A percentile compares a stretch with the other conserved stretches of the same genome.
These are phyloP conservation scores for Diaporthe australafricana DNA, from an alignment of 2,329 filamentous ascomycete genomes.

Conservation along the genomic window DNA sequence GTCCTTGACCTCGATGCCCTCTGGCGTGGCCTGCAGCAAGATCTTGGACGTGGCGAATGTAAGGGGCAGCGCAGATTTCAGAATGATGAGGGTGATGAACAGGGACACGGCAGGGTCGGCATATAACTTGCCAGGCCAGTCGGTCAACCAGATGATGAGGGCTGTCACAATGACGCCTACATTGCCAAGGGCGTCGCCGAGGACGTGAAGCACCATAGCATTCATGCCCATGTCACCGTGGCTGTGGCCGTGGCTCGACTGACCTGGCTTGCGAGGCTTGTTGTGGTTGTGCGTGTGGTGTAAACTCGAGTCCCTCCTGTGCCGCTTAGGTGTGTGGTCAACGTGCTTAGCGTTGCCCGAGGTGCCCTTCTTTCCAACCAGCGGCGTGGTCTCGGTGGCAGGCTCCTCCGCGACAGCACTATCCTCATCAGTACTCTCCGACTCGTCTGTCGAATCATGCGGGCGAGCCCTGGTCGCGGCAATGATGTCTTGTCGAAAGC, in stretches of 20 bases:
- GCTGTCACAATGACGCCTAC: constrained; percentile 87
- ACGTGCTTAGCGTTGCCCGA: constrained; percentile 43
- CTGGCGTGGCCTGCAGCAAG: constrained; percentile 91
- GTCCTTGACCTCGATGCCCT: constrained; percentile 87
- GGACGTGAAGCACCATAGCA: constrained; percentile 79
- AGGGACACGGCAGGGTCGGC: constrained; percentile 93
- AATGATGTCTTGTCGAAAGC: constrained; percentile 93
- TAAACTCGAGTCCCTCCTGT: constrained; percentile 62
- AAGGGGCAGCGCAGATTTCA: constrained; percentile 80
- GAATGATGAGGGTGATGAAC: constrained; percentile 86
- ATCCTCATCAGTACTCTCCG: constrained; percentile 36
- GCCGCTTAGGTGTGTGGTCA: constrained; percentile 45
- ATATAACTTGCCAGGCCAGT: constrained; percentile 85
- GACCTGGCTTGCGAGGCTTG: constrained; percentile 72
- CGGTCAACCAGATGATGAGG: constrained; percentile 90
- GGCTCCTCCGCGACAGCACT: constrained; percentile 43
- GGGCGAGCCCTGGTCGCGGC: constrained; percentile 77
- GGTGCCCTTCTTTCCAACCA: constrained; percentile 45
- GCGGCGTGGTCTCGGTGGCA: constrained; percentile 52
- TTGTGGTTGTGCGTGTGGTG: constrained; percentile 86
- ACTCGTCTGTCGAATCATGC: constrained; percentile 45
- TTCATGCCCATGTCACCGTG: constrained; percentile 97
- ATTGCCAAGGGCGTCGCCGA: constrained; percentile 88
- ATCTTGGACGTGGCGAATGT: constrained; percentile 87
- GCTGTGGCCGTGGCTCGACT: constrained; percentile 77